Percentiles rank a stretch among this genome's conserved stretches.
These are phyloP conservation scores for Akanthomyces lecanii DNA, from an alignment of 2,329 filamentous ascomycete genomes.

Conservation along the genomic window DNA sequence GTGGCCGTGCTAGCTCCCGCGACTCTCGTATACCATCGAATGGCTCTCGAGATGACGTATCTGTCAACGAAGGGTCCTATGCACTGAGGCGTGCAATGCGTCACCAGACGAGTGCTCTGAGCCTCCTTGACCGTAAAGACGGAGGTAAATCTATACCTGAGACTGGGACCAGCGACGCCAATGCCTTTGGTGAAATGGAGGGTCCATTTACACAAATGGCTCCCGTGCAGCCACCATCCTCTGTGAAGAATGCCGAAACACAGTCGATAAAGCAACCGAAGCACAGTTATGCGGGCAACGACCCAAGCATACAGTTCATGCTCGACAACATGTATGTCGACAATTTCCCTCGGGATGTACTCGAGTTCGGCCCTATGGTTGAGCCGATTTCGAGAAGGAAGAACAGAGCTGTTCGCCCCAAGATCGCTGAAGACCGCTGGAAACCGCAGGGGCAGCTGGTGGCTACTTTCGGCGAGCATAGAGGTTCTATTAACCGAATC, in stretches of 20 bases:
- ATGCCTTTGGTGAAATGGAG: conserved; percentile 57
- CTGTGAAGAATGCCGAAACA: conserved; percentile 26
- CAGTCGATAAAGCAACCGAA: conserved; percentile 46
- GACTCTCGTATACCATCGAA: conserved; percentile 37
- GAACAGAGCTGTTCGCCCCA: conserved; percentile 46
- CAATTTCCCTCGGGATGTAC: conserved; percentile 61
- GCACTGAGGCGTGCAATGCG: conserved; percentile 45
- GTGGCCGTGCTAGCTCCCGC: conserved; percentile 31
- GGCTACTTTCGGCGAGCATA: conserved; percentile 85
- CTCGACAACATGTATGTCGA: conserved; percentile 81
- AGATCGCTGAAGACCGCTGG: conserved; percentile 56
- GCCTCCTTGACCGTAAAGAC: conserved; percentile 55
- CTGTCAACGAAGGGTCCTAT: conserved; percentile 39
- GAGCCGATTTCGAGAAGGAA: conserved; percentile 60
- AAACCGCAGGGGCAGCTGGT: conserved; percentile 78
- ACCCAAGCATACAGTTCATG: conserved; percentile 64
- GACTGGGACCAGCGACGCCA: conserved; percentile 55
- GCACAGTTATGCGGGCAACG: conserved; percentile 82
- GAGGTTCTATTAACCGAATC: conserved; percentile 74
- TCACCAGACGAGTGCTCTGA: conserved; percentile 56
- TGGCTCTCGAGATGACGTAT: conserved; percentile 26
- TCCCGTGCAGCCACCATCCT: conserved; percentile 22
- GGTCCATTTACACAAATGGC: conserved; percentile 45
- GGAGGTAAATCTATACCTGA: conserved; percentile 55
- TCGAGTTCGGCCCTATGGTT: conserved; percentile 76